These are phyloP conservation scores for Saksenaea oblongispora DNA, from an alignment of 371 early-diverging fungal genomes.

Conservation along the genomic window DNA sequence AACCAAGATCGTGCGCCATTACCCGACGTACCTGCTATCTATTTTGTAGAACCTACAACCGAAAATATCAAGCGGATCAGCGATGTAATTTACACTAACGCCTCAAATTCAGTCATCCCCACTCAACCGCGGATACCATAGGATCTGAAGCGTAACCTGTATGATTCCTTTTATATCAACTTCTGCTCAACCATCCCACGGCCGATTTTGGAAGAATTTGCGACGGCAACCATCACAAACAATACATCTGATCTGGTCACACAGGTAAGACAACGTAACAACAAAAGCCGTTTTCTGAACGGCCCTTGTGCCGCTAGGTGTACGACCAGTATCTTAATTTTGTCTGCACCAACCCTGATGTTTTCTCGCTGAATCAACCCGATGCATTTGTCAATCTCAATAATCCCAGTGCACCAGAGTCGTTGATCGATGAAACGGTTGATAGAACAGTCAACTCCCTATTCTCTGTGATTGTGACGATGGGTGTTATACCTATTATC, in stretches of 20 bases:
- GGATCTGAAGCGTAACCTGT: conserved; percentile 91
- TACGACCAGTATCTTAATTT: conserved; percentile 98
- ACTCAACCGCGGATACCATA: conserved; percentile 18
- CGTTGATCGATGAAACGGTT: conserved; percentile 73
- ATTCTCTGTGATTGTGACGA: conserved; percentile 92
- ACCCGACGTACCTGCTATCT: conserved; percentile 97
- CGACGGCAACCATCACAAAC: conserved; percentile 72
- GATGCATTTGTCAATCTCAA: conserved; percentile 82
- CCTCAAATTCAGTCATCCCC: neutral
- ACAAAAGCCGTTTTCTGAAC: neutral
- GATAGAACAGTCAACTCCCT: conserved; percentile 80
- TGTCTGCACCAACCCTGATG: conserved; percentile 88
- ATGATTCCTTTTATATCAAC: conserved; percentile 96
- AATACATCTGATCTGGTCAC: conserved; percentile 76
- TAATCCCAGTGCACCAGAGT: conserved; percentile 78
- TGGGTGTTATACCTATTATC: conserved; percentile 90
- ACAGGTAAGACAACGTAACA: conserved; percentile 51
- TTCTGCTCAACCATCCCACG: conserved; percentile 90
- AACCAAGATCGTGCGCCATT: conserved; percentile 83
- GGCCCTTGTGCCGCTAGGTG: conserved; percentile 50
- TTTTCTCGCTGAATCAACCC: conserved; percentile 92
- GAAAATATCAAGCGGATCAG: conserved; percentile 82
- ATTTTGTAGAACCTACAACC: conserved; percentile 92
- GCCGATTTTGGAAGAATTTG: conserved; percentile 92
- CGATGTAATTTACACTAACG: conserved; percentile 54